Evolutionary conservation across 192 early-diverging fungal species (phyloP).

Genomic region (Rhizophagus clarus): DNA sequence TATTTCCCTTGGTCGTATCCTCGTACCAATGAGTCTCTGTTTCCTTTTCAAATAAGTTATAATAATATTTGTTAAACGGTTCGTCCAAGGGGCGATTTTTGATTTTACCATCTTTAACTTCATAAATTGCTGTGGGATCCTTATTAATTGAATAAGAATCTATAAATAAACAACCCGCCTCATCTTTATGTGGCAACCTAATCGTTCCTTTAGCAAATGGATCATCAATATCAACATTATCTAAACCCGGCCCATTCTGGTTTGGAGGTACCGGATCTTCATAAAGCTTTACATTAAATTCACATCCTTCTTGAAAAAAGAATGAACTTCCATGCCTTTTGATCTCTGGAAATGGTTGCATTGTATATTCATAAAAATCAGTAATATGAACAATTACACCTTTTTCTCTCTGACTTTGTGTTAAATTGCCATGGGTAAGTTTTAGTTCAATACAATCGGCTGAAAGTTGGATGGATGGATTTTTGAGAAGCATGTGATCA

Average conservation of each 20-base stretch:
- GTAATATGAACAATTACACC: background rate
- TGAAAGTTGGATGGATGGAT: background rate
- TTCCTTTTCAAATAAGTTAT: too few species aligned
- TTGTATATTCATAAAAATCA: background rate
- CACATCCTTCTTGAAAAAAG: background rate
- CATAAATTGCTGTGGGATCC: background rate
- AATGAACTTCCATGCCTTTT: background rate
- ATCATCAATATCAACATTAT: background rate
- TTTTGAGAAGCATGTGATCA: constrained; percentile 7
- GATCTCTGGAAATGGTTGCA: background rate
- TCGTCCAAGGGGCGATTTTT: too few species aligned
- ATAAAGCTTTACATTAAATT: background rate
- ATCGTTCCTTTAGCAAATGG: background rate
- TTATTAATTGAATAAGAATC: background rate
- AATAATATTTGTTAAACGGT: too few species aligned
- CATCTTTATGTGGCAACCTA: background rate
- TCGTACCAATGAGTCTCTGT: too few species aligned
- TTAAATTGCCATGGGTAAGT: background rate
- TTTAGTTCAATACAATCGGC: background rate
- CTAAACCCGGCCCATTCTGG: background rate
- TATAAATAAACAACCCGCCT: background rate
- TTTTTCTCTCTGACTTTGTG: background rate
- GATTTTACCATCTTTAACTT: too few species aligned
- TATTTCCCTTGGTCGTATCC: too few species aligned
- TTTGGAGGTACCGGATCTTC: background rate